These are phyloP conservation scores for Akanthomyces lecanii DNA, from an alignment of 2,329 filamentous ascomycete species.

Conservation along the genomic window DNA sequence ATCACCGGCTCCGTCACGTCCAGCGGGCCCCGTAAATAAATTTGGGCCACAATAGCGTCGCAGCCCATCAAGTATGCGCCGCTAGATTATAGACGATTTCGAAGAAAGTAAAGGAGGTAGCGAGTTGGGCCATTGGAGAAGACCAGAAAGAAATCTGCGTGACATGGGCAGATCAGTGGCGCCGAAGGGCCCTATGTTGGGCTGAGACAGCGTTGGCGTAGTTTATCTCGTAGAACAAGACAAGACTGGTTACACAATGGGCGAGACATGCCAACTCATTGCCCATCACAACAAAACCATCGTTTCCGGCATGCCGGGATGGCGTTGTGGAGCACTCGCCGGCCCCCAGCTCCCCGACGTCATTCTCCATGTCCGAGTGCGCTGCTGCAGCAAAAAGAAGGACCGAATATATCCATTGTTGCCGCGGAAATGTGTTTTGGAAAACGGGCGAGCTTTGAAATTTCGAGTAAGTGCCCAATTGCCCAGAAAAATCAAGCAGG, in stretches of 20 bases:
- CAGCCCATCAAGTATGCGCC: not conserved
- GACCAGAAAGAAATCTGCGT: not conserved
- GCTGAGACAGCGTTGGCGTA: too few relatives aligned
- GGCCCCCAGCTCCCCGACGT: not conserved
- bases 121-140: not conserved
- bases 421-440: not conserved
- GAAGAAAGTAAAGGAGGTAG: not conserved
- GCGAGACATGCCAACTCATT: too few relatives aligned
- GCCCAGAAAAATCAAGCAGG: not conserved
- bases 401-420: conserved; percentile 6
- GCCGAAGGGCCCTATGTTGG: too few relatives aligned
- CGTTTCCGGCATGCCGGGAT: too few relatives aligned
- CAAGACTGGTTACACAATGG: not conserved
- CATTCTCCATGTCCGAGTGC: not conserved
- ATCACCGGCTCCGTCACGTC: conserved; percentile 7
- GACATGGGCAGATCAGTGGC: not conserved
- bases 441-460: not conserved
- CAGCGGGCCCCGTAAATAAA: conserved; percentile 12
- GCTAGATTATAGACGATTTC: not conserved
- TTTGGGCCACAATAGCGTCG: not conserved
- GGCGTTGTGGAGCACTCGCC: too few relatives aligned
- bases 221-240: too few relatives aligned
- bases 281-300: too few relatives aligned
- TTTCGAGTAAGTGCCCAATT: not conserved
- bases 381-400: not conserved